Percentiles rank a stretch among this genome's conserved stretches.
Evolutionary conservation across 345 rosid genomes (phyloP).

Genomic region (Barbarea vulgaris): DNA sequence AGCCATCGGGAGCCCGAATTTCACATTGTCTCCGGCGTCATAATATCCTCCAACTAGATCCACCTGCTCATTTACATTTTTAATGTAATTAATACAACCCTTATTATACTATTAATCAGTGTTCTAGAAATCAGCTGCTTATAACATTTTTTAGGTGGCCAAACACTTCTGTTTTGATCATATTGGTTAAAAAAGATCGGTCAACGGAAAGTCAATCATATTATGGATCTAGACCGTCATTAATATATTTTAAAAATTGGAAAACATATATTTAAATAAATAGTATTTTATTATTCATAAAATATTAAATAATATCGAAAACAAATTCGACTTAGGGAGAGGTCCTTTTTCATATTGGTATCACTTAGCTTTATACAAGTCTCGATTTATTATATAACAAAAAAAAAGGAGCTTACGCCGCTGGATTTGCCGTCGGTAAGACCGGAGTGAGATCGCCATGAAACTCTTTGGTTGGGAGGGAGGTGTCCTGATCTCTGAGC

Average conservation of each 20-base stretch:
- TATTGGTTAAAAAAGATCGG: background rate
- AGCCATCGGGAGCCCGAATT: slow-evolving; percentile 85
- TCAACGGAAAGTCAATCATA: slow-evolving; percentile 19
- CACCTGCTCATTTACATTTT: slow-evolving; percentile 35
- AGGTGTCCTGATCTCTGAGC: slow-evolving; percentile 96
- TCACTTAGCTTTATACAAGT: background rate
- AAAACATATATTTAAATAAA: background rate
- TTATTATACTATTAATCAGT: background rate
- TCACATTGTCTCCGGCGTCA: slow-evolving; percentile 88
- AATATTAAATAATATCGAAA: background rate
- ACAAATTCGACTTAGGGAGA: background rate
- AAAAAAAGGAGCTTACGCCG: slow-evolving; percentile 59
- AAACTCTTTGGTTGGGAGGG: slow-evolving; percentile 80
- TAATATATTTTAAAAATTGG: background rate
- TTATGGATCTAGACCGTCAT: background rate
- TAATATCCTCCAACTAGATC: slow-evolving; percentile 78
- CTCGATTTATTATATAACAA: background rate
- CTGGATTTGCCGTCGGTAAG: slow-evolving; percentile 87
- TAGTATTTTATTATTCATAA: background rate
- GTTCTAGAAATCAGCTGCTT: background rate
- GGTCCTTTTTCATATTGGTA: background rate
- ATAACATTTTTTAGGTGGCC: background rate
- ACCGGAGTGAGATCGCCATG: slow-evolving; percentile 89
- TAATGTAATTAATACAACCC: background rate
- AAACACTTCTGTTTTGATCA: slow-evolving; percentile 12